phyloP scores from a whole-genome alignment of 2,329 filamentous ascomycete genomes.

The Colletotrichum sp. region DNA sequence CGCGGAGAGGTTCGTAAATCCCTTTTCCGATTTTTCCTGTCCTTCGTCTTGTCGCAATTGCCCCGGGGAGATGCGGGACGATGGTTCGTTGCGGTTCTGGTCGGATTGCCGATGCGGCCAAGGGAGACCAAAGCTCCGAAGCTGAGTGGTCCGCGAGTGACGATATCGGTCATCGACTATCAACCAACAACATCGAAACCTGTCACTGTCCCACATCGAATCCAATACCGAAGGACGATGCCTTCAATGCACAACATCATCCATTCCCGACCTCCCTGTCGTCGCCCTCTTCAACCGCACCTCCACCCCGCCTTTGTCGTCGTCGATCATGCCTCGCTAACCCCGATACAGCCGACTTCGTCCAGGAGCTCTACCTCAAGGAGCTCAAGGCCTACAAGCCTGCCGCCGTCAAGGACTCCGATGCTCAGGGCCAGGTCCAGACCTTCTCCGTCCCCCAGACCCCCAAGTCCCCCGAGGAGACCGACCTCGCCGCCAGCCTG shows the following conservation, averaged over 20 bases:
- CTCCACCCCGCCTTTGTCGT: background rate
- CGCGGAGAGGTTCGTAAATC: slow-evolving; percentile 62
- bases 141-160: slow-evolving; percentile 1
- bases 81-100: background rate
- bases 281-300: background rate
- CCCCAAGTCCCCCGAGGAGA: slow-evolving; percentile 89
- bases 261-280: background rate
- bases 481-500: slow-evolving; percentile 88
- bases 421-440: slow-evolving; percentile 89
- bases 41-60: background rate
- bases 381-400: slow-evolving; percentile 97
- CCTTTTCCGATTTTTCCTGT: background rate
- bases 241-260: background rate
- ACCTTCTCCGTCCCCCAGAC: slow-evolving; percentile 82
- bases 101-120: slow-evolving; percentile 9
- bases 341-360: slow-evolving; percentile 77
- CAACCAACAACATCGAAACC: background rate
- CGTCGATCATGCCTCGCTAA: background rate
- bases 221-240: background rate
- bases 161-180: background rate
- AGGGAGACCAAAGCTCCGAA: slow-evolving; percentile 16
- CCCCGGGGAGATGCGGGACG: background rate
- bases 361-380: slow-evolving; percentile 96
- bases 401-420: slow-evolving; percentile 79
- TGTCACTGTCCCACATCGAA: background rate